Evolutionary conservation across 768 basidiomycete genomes (phyloP), one percentile per base, ranked within the genome.

Genomic region (Podaxis carcinomalis): DNA sequence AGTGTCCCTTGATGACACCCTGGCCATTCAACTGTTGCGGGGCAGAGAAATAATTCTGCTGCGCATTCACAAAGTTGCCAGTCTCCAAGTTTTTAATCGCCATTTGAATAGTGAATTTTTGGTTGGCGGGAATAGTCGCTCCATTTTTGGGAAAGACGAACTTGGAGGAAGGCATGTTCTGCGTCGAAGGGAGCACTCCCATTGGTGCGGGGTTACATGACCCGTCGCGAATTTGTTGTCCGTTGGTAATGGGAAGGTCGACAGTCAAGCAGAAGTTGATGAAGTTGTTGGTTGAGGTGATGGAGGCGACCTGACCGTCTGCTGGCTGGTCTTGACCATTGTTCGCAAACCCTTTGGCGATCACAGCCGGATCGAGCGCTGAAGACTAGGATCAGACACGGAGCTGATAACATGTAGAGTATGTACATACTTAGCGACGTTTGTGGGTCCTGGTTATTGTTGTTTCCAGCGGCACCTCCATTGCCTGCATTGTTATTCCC

Each of bases 171-270:
- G 86, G 83, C 74, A 80, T 78, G 62, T 76, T 78, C 56, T 70
- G 64, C 19, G 71, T 73, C 27, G 80, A 74, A 0, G 80, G 79
- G 65, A 89, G 84, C 52, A 77, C 69, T 63, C 83, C 83, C 77
- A 86, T 85, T 4, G 83, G 81, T 6, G 80, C 80, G 9, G 83
- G 80, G 73, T 88, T 88, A 73, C 86, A 83, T 54, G 84, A 87
- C 40, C 82, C 83, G 51, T 73, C 75, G 14, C 70, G 68, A 59
- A 82, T 76, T 65, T 81, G 83, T 63, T 77, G 68, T 39, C 84
- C 85, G 70, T 87, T 76, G 56, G 85, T 86, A 66, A 86, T 72
- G 9, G 83, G 81, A 40, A 79, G 72, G 61, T 80, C 72, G 57
- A 74, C 73, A 9, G 76, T 79, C 57, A 75, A 67, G 68, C 83